phyloP scores from a whole-genome alignment of 805 yeast genomes.

The Millerozyma miso region DNA sequence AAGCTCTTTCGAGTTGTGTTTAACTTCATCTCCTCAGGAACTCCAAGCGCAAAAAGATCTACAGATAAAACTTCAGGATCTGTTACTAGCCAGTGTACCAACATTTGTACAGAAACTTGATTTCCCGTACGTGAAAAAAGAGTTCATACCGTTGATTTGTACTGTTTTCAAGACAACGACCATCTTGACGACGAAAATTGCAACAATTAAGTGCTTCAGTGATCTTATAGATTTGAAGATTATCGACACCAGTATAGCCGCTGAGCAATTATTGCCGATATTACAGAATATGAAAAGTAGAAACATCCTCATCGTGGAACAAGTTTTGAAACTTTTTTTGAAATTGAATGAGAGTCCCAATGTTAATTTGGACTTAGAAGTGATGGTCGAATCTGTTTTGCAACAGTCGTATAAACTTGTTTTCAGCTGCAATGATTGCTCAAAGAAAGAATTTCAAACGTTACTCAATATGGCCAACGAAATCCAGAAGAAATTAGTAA shows the following conservation, averaged over 20 bases:
- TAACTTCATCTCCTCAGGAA: conserved; percentile 22
- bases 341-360: conserved; percentile 45
- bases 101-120: conserved; percentile 48
- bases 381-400: conserved; percentile 23
- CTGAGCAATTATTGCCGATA: conserved; percentile 79
- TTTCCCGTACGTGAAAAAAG: conserved; percentile 67
- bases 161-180: conserved; percentile 80
- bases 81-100: conserved; percentile 42
- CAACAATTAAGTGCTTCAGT: conserved; percentile 59
- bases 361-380: conserved; percentile 26
- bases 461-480: conserved; percentile 20
- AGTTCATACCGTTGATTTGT: conserved; percentile 69
- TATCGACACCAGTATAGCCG: conserved; percentile 66
- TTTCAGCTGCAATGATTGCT: conserved; percentile 38
- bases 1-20: conserved; percentile 36
- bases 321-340: conserved; percentile 43
- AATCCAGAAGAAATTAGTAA: conserved; percentile 17
- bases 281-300: conserved; percentile 72
- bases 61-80: conserved; percentile 47
- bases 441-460: conserved; percentile 26
- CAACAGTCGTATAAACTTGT: conserved; percentile 30
- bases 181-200: conserved; percentile 70
- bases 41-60: conserved; percentile 21
- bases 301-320: conserved; percentile 57
- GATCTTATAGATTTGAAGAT: conserved; percentile 53